Evolutionary conservation across 129 eudicot genomes (phyloP).

Genomic region (Artemisia annua): DNA sequence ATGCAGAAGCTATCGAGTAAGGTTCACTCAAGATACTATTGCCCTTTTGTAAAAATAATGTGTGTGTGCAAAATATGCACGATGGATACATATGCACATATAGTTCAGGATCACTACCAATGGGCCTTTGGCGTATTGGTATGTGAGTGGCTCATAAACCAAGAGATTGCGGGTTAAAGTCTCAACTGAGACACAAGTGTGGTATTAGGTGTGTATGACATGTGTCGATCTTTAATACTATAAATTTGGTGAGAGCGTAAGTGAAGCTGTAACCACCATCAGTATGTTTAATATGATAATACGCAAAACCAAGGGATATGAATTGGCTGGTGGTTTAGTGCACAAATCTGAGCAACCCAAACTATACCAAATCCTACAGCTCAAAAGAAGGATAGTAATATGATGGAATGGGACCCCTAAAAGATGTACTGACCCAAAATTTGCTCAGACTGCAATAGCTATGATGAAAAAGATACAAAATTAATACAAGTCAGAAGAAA

Average conservation of each 20-base stretch:
- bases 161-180: too few relatives aligned
- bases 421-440: not conserved
- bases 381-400: not conserved
- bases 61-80: too few relatives aligned
- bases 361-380: constrained; percentile 3
- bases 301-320: constrained; percentile 4
- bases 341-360: constrained; percentile 10
- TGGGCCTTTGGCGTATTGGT: too few relatives aligned
- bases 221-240: too few relatives aligned
- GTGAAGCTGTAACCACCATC: not conserved
- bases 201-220: too few relatives aligned
- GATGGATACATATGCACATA: too few relatives aligned
- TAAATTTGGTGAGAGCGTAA: too few relatives aligned
- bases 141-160: too few relatives aligned
- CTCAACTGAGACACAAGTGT: too few relatives aligned
- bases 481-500: not conserved
- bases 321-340: not conserved
- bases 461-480: constrained; percentile 5
- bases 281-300: constrained; percentile 5
- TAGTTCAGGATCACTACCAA: too few relatives aligned
- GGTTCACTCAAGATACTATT: too few relatives aligned
- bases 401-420: constrained; percentile 6
- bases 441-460: constrained; percentile 11
- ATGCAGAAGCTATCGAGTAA: not conserved
- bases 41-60: too few relatives aligned